Conservation (phyloP, 306 rosid genomes). For the Rosa persica region DNA sequence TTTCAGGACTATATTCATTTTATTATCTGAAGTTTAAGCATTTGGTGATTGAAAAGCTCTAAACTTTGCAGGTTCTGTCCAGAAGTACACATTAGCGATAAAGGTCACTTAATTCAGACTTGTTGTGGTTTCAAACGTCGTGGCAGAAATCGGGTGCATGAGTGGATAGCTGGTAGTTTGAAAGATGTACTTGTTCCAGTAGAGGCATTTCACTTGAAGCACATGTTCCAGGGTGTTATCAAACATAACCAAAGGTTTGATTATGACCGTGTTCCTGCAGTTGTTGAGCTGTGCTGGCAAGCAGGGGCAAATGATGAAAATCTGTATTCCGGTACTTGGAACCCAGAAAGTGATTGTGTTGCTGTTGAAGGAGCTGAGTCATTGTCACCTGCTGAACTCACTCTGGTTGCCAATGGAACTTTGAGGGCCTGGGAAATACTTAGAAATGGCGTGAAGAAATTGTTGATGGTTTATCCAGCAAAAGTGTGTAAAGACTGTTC, state of each 20-base stretch:
- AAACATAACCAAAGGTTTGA: slow-evolving; percentile 75
- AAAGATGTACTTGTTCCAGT: slow-evolving; percentile 75
- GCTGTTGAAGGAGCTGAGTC: slow-evolving; percentile 33
- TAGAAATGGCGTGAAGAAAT: slow-evolving; percentile 66
- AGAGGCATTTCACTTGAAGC: slow-evolving; percentile 67
- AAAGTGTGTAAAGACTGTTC: slow-evolving; percentile 87
- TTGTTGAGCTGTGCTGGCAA: slow-evolving; percentile 83
- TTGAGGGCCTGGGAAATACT: slow-evolving; percentile 72
- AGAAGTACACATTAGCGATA: slow-evolving; percentile 67
- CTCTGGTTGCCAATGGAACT: slow-evolving; percentile 51
- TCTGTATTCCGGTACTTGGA: slow-evolving; percentile 31
- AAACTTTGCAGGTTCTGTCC: slow-evolving; percentile 65
- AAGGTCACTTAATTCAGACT: slow-evolving; percentile 72
- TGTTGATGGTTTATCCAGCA: slow-evolving; percentile 68
- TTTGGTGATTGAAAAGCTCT: neutral
- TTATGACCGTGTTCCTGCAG: slow-evolving; percentile 81
- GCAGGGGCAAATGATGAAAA: slow-evolving; percentile 58
- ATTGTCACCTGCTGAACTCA: slow-evolving; percentile 45
- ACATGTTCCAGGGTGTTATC: slow-evolving; percentile 72
- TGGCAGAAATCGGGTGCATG: slow-evolving; percentile 67
- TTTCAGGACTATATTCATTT: neutral
- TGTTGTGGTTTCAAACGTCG: slow-evolving; percentile 64
- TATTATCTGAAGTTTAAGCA: neutral
- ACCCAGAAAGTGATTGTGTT: slow-evolving; percentile 29
- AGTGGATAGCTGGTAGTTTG: slow-evolving; percentile 64